Percentiles rank a stretch among this genome's conserved stretches.
These are phyloP conservation scores for Ochetophila trinervis DNA, from an alignment of 306 rosid genomes.

Conservation along the genomic window DNA sequence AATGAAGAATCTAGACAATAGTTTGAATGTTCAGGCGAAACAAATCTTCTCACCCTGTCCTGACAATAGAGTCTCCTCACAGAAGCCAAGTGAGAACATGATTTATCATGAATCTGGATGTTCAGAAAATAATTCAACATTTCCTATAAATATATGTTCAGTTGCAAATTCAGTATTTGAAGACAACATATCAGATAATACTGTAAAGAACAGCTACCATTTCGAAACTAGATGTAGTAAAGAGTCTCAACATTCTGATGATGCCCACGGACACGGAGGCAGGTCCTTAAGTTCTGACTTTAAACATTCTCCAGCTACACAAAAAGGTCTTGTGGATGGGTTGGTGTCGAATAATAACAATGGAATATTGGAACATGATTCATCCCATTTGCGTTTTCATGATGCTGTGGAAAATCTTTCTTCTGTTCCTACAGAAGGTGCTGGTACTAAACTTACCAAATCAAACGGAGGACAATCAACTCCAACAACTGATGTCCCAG, in stretches of 20 bases:
- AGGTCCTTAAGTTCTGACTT: slow-evolving; percentile 32
- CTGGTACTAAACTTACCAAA: slow-evolving; percentile 31
- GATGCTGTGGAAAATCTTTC: slow-evolving; percentile 21
- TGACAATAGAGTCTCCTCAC: slow-evolving; percentile 35
- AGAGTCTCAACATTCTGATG: slow-evolving; percentile 33
- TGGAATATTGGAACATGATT: slow-evolving; percentile 23
- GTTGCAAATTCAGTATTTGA: slow-evolving; percentile 30
- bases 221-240: slow-evolving; percentile 30
- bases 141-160: slow-evolving; percentile 35
- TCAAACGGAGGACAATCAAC: slow-evolving; percentile 33
- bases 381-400: slow-evolving; percentile 16
- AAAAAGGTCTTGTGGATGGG: slow-evolving; percentile 34
- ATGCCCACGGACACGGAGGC: slow-evolving; percentile 29
- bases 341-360: slow-evolving; percentile 29
- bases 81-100: slow-evolving; percentile 35
- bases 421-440: slow-evolving; percentile 33
- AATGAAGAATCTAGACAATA: slow-evolving; percentile 36
- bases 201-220: slow-evolving; percentile 26
- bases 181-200: slow-evolving; percentile 37
- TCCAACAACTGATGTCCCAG: slow-evolving; percentile 48
- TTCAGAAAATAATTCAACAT: slow-evolving; percentile 39
- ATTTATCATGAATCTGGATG: slow-evolving; percentile 18
- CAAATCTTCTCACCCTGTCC: slow-evolving; percentile 23
- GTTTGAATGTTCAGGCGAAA: slow-evolving; percentile 36
- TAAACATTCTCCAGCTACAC: slow-evolving; percentile 30